Base-by-base conservation (phyloP, 345 rosid genomes). In the Citropsis articulata region DNA sequence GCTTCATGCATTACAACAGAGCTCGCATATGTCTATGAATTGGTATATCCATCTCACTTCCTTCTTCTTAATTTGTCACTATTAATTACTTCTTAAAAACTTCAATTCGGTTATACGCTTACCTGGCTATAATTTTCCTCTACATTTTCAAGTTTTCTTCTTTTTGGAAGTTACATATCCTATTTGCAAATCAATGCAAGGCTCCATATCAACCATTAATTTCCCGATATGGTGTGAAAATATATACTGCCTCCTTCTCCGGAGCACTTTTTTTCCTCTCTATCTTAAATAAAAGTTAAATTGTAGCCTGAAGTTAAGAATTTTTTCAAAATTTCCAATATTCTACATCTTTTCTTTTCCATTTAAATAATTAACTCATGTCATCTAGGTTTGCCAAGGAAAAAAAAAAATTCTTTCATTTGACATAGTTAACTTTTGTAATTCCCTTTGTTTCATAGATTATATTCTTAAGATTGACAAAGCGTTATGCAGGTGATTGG, bases 11-110 rank as follows among this genome's bases (percentile, higher is more conserved):
- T 93, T 81, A 85, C 92, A 66, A 88, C 91, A 73, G 97, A 95
- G 84, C 89, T 95, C 81, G 94, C 88, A 82, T 91, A 91, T 86
- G 89, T 92, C 79, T 92, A 88, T 84, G 98, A 95, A 88, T 66
- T 95, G 96, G 99, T 95, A 33, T 83, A 93, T 89, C 65, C 28
- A 73, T 78, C 63, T 69, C 35, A 28, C 66, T 64, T 59, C 8
- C 59, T 55, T 69, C 36, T 72, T 33, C 53, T 78, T 35, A 57
- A 68, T 38, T 27, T 62, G 28, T 71, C 30, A 13, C 69, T 4
- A 45, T 45, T 8, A 45, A 8, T 21, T 66, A 68, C 71, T 61
- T 48, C 42, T 57, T 55, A 31, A 22, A 19, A 28, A 55, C 63
- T 75, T 57, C 64, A 35, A 66, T 66, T 59, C 55, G 62, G 42